These are phyloP conservation scores for Guadua angustifolia DNA, from an alignment of 176 grass and related monocot genomes.

Conservation along the genomic window DNA sequence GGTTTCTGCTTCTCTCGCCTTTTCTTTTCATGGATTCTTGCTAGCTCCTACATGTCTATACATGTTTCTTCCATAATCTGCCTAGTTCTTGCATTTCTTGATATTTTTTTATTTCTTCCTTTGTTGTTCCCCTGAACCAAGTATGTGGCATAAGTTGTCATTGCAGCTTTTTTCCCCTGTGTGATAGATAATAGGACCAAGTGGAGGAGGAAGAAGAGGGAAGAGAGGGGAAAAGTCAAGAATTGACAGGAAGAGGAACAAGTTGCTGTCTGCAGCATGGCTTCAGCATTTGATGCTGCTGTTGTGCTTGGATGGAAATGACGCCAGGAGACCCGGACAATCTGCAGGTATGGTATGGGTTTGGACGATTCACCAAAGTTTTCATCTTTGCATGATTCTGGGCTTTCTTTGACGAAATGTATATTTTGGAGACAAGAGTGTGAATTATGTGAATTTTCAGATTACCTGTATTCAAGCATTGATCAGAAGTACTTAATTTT, in stretches of 20 bases:
- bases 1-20: slow-evolving; percentile 37
- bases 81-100: neutral
- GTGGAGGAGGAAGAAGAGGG: neutral
- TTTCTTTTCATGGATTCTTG: slow-evolving; percentile 27
- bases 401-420: neutral
- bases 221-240: neutral
- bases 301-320: slow-evolving; percentile 25
- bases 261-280: slow-evolving; percentile 41
- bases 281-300: slow-evolving; percentile 34
- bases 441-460: neutral
- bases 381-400: neutral
- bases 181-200: slow-evolving; percentile 1
- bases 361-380: neutral
- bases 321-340: neutral
- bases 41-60: neutral
- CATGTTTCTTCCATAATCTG: neutral
- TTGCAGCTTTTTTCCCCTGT: neutral
- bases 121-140: neutral
- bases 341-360: slow-evolving; percentile 39
- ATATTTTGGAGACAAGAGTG: neutral
- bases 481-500: neutral
- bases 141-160: neutral
- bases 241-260: slow-evolving; percentile 1
- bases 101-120: neutral
- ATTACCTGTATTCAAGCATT: slow-evolving; percentile 14